Percentiles rank a stretch among this genome's conserved stretches.
These are phyloP conservation scores for Starmerella stigmatis DNA, from an alignment of 805 yeast genomes.

Conservation along the genomic window DNA sequence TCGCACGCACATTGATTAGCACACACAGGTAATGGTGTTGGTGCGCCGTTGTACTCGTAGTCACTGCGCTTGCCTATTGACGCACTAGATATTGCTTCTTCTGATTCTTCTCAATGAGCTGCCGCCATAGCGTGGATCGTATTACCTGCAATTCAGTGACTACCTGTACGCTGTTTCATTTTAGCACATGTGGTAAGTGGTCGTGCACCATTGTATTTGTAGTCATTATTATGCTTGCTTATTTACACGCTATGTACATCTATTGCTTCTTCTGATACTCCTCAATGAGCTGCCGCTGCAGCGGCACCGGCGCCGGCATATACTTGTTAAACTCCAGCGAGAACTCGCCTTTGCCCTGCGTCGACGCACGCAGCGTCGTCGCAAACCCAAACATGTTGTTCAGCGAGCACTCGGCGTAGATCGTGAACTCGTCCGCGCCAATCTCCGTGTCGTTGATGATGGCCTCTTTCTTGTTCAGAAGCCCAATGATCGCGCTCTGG, in stretches of 20 bases:
- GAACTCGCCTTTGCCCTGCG: constrained; percentile 99
- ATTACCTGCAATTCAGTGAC: no score
- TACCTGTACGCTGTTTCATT: no score
- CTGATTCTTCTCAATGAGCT: constrained; percentile 73
- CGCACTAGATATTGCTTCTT: constrained; percentile 47
- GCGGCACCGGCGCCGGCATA: constrained; percentile 79
- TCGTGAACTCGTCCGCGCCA: constrained; percentile 86
- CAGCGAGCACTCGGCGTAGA: constrained; percentile 91
- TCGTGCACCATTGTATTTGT: not conserved
- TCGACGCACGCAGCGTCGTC: constrained; percentile 84
- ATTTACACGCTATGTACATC: no score
- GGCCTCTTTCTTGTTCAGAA: constrained; percentile 85
- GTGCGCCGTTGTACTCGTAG: not conserved
- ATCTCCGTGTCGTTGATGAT: constrained; percentile 89
- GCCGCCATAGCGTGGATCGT: constrained; percentile 79
- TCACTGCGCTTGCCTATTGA: no score
- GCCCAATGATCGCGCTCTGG: constrained; percentile 86
- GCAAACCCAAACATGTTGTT: constrained; percentile 95
- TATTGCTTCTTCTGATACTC: constrained; percentile 58
- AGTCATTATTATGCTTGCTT: constrained; percentile 11
- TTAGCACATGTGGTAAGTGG: not conserved
- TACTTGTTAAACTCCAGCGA: constrained; percentile 88
- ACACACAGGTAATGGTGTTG: no score
- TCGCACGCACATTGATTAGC: no score
- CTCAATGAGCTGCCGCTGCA: constrained; percentile 81